Base-by-base conservation (phyloP, 2,329 filamentous ascomycete genomes). In the Myriangium duriaei region DNA sequence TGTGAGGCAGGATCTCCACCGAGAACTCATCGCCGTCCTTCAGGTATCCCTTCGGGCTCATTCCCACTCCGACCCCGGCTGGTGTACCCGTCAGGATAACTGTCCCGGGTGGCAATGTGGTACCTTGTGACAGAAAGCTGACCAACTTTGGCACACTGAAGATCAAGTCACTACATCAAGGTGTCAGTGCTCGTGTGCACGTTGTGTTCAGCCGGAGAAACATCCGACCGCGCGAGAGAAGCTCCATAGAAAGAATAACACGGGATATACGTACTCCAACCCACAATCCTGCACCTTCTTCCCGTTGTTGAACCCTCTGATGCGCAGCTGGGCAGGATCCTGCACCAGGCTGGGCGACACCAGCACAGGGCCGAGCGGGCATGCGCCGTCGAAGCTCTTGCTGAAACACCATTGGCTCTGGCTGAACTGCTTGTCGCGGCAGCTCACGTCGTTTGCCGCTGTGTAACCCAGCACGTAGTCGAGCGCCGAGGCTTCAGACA, bases 401-500 rank as follows among this genome's bases (percentile, higher is more conserved):
- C 69, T 73, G 51, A 68, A 76, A 41, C 64, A 71, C 63, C 69
- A 72, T 50, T 75, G 71, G 34, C 59, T 61, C 51, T 69, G 64
- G 14, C 62, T 59, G 47, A 68, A 62, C 57, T 78, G 74, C 37
- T 62, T 63, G 35, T 69, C 67, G 3, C 74, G 67, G 43, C 68
- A 71, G 2, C 72, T 76, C 5, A 80, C 67, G 49, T 80, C 75
- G 56, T 79, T 80, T 48, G 67, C 66, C 14, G 67, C 66, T 1
- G 72, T 75, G 51, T 80, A 80, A 17, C 76, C 75, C 2, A 79
- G 66, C 4, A 80, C 64, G 47, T 78, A 75, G 45, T 69, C 63
- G 35, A 73, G 51, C 4, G 73, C 72, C 17, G 76, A 65, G 1
- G 59, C 62, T 46, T 74, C 71, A 32, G 63, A 58, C 7, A 76